Base-by-base conservation (phyloP, 768 basidiomycete genomes). In the Boletus rubescentipes region DNA sequence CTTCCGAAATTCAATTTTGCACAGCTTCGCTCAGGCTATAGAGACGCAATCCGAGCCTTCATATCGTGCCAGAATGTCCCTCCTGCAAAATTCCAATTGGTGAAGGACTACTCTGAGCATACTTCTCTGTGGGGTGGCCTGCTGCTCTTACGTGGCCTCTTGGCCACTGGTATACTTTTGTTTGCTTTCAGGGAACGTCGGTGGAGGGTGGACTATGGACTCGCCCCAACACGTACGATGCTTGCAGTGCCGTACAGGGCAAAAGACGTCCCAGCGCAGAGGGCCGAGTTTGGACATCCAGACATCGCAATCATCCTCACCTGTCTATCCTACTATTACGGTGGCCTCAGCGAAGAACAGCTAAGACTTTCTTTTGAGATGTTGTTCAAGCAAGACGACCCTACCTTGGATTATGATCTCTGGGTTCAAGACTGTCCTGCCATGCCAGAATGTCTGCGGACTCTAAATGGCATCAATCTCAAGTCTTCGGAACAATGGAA, bases 191-290 rank as follows among this genome's bases (percentile, higher is more conserved):
- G 48, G 40, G 71, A 73, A 2, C 69, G 68, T 32, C 61, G 74
- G 23, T 73, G 72, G 72, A 53, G 73, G 4, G 74, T 73, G 10
- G 67, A 74, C 44, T 75, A 69, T 57, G 72, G 72, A 2, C 67
- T 69, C 11, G 55, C 70, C 44, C 61, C 53, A 10, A 7, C 39
- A n/a, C 67, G 72, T 18, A 72, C 73, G 0, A 58, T 64, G 59
- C 55, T 73, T 2, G 72, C 72, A 1, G 74, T 73, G 2, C 72
- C 72, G 1, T 73, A 73, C 21, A 62, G 72, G 2, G 74, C 73
- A 0, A 74, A 70, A 52, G 74, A 74, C 18, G 55, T 71, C 16
- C 73, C 73, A 1, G 58, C 73, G 9, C 51, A 61, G 31, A 61
- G 67, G 29, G 73, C 72, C 16, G 73, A 75, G 20, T 73, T 73